phyloP scores from a whole-genome alignment of 2,329 filamentous ascomycete genomes.

The Nothophaeocryptopus gaeumannii region DNA sequence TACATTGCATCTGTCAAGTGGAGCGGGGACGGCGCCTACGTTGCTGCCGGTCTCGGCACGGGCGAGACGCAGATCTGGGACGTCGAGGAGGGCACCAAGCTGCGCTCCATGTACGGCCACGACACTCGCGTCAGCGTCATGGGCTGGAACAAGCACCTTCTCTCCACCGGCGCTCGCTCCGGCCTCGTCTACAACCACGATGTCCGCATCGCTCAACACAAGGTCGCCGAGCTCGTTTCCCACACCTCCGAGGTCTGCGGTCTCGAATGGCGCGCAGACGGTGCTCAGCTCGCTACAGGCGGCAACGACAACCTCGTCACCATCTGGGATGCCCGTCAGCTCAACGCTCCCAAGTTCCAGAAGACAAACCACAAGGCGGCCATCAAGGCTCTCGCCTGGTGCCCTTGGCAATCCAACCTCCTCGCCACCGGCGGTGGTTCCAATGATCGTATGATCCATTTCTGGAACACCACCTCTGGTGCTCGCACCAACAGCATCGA shows the following conservation, averaged over 20 bases:
- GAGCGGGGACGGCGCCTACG: constrained; percentile 95
- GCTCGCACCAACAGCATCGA: constrained; percentile 99
- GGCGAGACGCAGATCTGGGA: constrained; percentile 99
- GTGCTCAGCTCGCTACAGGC: constrained; percentile 92
- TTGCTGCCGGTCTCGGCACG: constrained; percentile 88
- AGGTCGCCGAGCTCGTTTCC: constrained; percentile 92
- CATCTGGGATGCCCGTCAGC: constrained; percentile 95
- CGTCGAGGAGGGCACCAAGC: constrained; percentile 88
- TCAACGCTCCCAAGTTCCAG: constrained; percentile 94
- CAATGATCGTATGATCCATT: constrained; percentile 97
- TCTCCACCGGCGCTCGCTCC: constrained; percentile 91
- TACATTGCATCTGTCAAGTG: constrained; percentile 99
- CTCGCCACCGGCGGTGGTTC: constrained; percentile 94
- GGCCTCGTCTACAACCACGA: constrained; percentile 98
- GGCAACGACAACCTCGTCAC: constrained; percentile 98
- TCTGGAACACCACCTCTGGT: constrained; percentile 99
- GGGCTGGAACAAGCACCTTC: constrained; percentile 98
- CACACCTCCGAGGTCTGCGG: constrained; percentile 98
- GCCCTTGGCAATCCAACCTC: constrained; percentile 97
- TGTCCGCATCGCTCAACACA: constrained; percentile 95
- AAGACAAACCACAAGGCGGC: constrained; percentile 99
- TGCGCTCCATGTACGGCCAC: constrained; percentile 97
- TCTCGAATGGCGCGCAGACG: constrained; percentile 95
- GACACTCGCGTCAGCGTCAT: constrained; percentile 95
- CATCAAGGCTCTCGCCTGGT: constrained; percentile 97